Evolutionary conservation across 768 basidiomycete genomes (phyloP).

Genomic region (Dacryopinax spathularia): DNA sequence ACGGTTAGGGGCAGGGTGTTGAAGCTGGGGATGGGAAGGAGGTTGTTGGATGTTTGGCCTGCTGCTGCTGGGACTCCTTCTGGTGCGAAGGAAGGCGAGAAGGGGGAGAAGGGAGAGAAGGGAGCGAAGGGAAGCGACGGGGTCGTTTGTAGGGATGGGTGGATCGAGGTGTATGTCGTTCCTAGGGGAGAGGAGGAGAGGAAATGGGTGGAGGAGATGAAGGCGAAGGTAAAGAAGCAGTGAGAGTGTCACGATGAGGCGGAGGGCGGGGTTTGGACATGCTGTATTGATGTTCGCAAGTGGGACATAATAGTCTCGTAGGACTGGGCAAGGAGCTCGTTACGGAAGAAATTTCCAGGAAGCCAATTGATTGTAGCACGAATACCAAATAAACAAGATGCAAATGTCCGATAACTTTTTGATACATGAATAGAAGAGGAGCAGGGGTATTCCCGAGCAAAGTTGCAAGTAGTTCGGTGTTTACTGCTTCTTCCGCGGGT

Average conservation of each 20-base stretch:
- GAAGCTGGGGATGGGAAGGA: conserved; percentile 86
- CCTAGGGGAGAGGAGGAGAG: conserved; percentile 63
- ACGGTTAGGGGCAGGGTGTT: conserved; percentile 62
- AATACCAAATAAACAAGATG: no score
- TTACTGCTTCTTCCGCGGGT: neutral
- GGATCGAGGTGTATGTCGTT: conserved; percentile 62
- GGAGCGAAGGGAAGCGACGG: conserved; percentile 47
- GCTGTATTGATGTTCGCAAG: neutral
- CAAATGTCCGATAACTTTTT: no score
- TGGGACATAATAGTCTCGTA: neutral
- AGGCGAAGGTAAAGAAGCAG: conserved; percentile 28
- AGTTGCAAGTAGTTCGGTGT: no score
- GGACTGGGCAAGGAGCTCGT: no score
- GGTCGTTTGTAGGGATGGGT: conserved; percentile 69
- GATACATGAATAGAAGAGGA: no score
- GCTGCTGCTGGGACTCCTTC: conserved; percentile 19
- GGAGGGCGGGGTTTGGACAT: neutral
- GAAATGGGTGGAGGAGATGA: conserved; percentile 81
- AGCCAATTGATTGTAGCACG: no score
- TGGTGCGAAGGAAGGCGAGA: conserved; percentile 41
- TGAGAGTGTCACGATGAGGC: neutral
- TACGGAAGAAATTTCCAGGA: no score
- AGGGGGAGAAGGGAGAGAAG: conserved; percentile 31
- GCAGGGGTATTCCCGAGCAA: no score
- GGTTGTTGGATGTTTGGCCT: conserved; percentile 52